Evolutionary conservation across 2,329 filamentous ascomycete species (phyloP), one percentile per base, ranked within the genome.

Genomic region (Diaporthe vaccinii): DNA sequence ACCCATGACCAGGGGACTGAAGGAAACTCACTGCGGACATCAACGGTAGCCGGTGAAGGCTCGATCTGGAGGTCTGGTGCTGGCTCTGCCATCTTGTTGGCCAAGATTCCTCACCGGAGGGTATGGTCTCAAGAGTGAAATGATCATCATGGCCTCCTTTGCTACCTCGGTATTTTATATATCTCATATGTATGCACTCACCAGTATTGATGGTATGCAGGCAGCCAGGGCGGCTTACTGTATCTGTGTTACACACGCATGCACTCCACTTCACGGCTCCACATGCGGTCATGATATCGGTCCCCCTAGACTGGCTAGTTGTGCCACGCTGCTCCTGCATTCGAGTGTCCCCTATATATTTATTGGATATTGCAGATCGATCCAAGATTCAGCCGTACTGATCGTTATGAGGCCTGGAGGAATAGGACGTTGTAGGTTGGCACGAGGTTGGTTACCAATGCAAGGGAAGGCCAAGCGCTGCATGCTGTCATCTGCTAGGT

Each of bases 21-120:
- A 17, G 44, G 5, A 59, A n/a, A 62, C 71, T 31, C 36, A 76
- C 74, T 68, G 49, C 74, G 74, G 41, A 76, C 74, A 20, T 70
- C 74, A 28, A 76, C 74, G 2, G 71, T 76, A 28, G 49, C 62
- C n/a, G 28, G 17, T 10, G 71, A 76, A 7, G 62, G 31, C 74
- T 70, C 65, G 28, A 70, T 31, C 14, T 65, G 28, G 31, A 76
- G 67, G 17, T 74, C 57, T 22, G 74, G 74, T 74, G 71, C 62
- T 70, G 51, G 28, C 41, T 59, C 28, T 14, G 71, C 74, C 74
- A 76, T 76, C 10, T 51, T 65, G 49, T 17, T 12, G 20, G 39
- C 36, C 25, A 20, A 34, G 8, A 41, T 6, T 22, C 28, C 34
- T 70, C 4, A 22, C 46, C 36, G 17, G 20, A 20, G 20, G 31